Conservation (phyloP, 805 yeast species). For the Saccharomycopsis selenospora region DNA sequence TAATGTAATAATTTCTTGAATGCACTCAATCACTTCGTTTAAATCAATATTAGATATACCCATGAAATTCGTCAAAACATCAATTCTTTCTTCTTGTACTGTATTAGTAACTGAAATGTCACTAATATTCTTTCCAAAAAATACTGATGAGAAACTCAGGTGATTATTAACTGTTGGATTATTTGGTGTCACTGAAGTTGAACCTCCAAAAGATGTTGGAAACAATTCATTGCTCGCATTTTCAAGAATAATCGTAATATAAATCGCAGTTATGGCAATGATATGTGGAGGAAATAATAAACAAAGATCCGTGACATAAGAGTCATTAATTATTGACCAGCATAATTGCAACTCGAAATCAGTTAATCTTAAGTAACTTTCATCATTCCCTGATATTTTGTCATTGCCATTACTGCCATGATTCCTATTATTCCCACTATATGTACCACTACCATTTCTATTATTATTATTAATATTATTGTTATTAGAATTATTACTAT, state of each 20-base stretch:
- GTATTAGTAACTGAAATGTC: background rate
- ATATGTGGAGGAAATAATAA: constrained; percentile 84
- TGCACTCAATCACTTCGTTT: constrained; percentile 69
- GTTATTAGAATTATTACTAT: background rate
- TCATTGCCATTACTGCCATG: constrained; percentile 1
- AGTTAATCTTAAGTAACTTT: constrained; percentile 30
- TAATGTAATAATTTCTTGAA: constrained; percentile 74
- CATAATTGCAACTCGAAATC: constrained; percentile 72
- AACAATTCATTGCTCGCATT: constrained; percentile 5
- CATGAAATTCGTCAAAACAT: constrained; percentile 54
- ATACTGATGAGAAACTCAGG: background rate
- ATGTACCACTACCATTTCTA: background rate
- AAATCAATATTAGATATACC: constrained; percentile 72
- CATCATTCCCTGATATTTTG: constrained; percentile 9
- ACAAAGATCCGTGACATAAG: constrained; percentile 81
- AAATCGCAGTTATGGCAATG: constrained; percentile 74
- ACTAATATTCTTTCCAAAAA: background rate
- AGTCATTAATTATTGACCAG: constrained; percentile 88
- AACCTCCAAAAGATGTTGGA: background rate
- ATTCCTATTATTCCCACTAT: background rate
- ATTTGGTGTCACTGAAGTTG: constrained; percentile 3
- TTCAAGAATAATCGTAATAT: constrained; percentile 61
- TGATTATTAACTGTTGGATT: background rate
- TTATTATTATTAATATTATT: background rate
- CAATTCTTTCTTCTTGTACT: constrained; percentile 35